Base-by-base conservation (phyloP, 495 filamentous ascomycete species). In the Xylaria longipes region DNA sequence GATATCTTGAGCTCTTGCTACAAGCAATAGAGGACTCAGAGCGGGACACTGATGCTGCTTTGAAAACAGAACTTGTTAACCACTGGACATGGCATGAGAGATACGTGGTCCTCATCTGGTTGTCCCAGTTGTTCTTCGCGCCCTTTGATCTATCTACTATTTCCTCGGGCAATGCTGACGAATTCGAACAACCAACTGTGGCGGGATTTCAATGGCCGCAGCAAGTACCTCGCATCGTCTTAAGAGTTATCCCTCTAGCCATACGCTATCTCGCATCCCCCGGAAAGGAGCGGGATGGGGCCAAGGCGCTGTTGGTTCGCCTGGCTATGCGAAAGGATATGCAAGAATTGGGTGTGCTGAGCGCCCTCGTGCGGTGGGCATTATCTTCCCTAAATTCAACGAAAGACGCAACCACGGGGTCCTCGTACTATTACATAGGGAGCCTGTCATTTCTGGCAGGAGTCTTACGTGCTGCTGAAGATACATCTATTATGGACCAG, bases 61-160 rank as follows among this genome's bases (percentile, higher is more conserved):
- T 75, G 8, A 25, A 64, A 5, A 62, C 74, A 8, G 66, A 78
- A 14, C 56, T 58, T 5, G 56, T 76, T 4, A 76, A 73, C 48
- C 68, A 77, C 0, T 87, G 92, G 80, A 82, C 82, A 9, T 99
- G 96, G 96, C 90, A 97, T 79, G 93, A 97, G 80, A 87, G 91
- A 33, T 98, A 97, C 74, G 84, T 97, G 37, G 90, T 94, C 69
- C 82, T 99, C 12, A 85, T 97, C 43, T 99, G 96, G 96, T 86
- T 99, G 8, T 95, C 93, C 2, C 97, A 98, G 80, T 83, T 98
- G 3, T 85, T 97, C 75, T 88, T 98, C n/a, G 92, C 93, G 15
- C 96, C 96, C 0, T 98, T 98, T 80, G 95, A 97, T 74, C 84
- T 99, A 64, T 85, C 90, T 25, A 93, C 91, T 9, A 92, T 99